phyloP scores from a whole-genome alignment of 345 rosid genomes.

The Citrus reticulata region DNA sequence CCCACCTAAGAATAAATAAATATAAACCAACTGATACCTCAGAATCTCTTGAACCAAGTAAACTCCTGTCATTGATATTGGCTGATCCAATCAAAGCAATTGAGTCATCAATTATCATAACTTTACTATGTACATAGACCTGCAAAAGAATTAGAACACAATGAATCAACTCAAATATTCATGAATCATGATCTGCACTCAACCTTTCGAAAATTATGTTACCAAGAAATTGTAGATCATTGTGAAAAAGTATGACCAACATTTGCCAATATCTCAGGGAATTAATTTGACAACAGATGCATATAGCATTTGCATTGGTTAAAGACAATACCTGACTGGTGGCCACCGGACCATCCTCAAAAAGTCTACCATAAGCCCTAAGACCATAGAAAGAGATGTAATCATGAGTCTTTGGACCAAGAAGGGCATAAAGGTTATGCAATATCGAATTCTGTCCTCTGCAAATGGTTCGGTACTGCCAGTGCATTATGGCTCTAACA shows the following conservation, averaged over 20 bases:
- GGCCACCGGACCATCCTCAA: conserved; percentile 80
- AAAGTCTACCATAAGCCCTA: conserved; percentile 79
- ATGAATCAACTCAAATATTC: neutral
- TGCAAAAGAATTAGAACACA: conserved; percentile 27
- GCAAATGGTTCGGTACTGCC: conserved; percentile 98
- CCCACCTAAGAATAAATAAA: neutral
- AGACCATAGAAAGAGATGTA: conserved; percentile 96
- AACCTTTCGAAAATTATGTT: neutral
- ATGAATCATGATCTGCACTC: neutral
- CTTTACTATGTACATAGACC: conserved; percentile 97
- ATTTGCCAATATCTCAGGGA: neutral
- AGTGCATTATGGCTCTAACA: conserved; percentile 99
- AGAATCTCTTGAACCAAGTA: conserved; percentile 98
- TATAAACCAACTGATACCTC: conserved; percentile 52
- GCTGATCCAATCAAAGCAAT: conserved; percentile 83
- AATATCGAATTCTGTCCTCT: conserved; percentile 90
- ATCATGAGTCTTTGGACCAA: conserved; percentile 73
- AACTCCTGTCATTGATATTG: conserved; percentile 91
- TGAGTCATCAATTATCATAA: conserved; percentile 86
- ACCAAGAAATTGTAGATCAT: neutral
- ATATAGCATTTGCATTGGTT: neutral
- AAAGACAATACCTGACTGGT: conserved; percentile 75
- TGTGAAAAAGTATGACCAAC: neutral
- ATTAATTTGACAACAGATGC: neutral
- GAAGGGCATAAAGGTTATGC: conserved; percentile 64